phyloP scores from a whole-genome alignment of 1,284 basidiomycete genomes.

The Apiotrichum akiyoshidainum region DNA sequence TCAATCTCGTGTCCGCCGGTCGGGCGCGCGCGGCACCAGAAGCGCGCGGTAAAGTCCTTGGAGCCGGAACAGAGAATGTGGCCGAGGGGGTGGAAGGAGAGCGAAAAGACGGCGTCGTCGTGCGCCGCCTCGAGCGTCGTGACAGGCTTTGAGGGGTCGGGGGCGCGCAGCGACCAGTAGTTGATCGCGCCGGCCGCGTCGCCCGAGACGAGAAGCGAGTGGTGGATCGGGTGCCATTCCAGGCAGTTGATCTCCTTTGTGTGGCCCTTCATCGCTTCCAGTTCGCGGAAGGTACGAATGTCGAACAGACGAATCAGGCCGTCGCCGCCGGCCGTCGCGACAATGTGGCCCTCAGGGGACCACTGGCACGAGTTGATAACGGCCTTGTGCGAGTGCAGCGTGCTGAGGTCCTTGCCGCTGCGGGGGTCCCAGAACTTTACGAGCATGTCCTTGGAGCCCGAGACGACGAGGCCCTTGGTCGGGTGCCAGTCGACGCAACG shows the following conservation, averaged over 20 bases:
- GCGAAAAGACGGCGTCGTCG: constrained; percentile 94
- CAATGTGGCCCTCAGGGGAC: constrained; percentile 87
- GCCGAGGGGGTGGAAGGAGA: constrained; percentile 92
- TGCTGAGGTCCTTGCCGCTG: constrained; percentile 78
- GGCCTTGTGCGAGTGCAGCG: constrained; percentile 95
- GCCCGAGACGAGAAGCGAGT: constrained; percentile 79
- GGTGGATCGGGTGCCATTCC: constrained; percentile 93
- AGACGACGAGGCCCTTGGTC: constrained; percentile 87
- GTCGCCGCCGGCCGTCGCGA: constrained; percentile 91
- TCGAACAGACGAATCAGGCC: constrained; percentile 96
- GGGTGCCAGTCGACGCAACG: constrained; percentile 99
- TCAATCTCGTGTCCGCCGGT: constrained; percentile 63
- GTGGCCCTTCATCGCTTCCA: constrained; percentile 85
- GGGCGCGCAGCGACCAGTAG: constrained; percentile 76
- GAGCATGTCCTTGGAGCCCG: constrained; percentile 94
- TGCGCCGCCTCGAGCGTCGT: constrained; percentile 86
- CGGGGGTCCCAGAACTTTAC: constrained; percentile 99
- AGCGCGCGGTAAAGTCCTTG: constrained; percentile 96
- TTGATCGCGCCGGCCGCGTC: constrained; percentile 89
- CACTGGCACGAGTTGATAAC: constrained; percentile 89
- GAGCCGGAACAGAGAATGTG: constrained; percentile 88
- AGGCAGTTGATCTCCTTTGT: constrained; percentile 96
- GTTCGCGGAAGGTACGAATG: constrained; percentile 95
- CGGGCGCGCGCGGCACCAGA: constrained; percentile 83
- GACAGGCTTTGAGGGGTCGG: constrained; percentile 58